These are phyloP conservation scores for Monosporascus sp. DNA, from an alignment of 2,329 filamentous ascomycete species.

Conservation along the genomic window DNA sequence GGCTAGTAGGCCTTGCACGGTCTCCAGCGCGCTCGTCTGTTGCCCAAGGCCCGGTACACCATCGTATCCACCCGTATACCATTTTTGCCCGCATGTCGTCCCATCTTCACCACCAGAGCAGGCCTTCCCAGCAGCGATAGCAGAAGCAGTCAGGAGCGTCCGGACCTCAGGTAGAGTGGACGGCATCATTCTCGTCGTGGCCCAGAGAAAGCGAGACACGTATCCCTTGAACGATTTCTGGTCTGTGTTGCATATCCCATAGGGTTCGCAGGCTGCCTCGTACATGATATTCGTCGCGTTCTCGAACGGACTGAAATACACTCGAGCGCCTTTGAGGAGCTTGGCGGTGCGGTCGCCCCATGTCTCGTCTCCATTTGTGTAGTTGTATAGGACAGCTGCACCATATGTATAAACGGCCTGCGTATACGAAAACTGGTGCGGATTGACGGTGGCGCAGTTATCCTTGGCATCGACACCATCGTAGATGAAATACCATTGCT, in stretches of 20 bases:
- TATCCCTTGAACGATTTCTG: conserved; percentile 66
- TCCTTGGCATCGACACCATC: conserved; percentile 55
- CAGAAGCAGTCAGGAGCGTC: conserved; percentile 44
- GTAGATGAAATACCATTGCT: conserved; percentile 45
- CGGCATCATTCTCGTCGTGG: conserved; percentile 51
- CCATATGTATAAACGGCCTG: conserved; percentile 62
- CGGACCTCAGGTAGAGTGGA: conserved; percentile 44
- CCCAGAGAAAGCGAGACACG: conserved; percentile 59
- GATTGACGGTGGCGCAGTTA: conserved; percentile 50
- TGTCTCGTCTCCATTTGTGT: conserved; percentile 42
- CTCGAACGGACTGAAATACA: conserved; percentile 45
- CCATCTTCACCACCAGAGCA: conserved; percentile 52
- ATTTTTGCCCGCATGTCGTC: conserved; percentile 55
- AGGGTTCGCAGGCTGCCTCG: conserved; percentile 60
- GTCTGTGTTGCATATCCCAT: conserved; percentile 53
- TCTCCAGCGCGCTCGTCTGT: conserved; percentile 61
- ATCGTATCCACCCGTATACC: conserved; percentile 56
- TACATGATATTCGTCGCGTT: conserved; percentile 57
- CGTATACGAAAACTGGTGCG: conserved; percentile 59
- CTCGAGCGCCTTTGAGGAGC: conserved; percentile 44
- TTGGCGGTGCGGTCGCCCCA: conserved; percentile 51
- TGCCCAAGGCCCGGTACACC: conserved; percentile 52
- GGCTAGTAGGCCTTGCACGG: conserved; percentile 54
- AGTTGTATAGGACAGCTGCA: conserved; percentile 58
- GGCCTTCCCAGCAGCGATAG: conserved; percentile 48